These are phyloP conservation scores for Orbilia brochopaga DNA, from an alignment of 2,329 filamentous ascomycete genomes.

Conservation along the genomic window DNA sequence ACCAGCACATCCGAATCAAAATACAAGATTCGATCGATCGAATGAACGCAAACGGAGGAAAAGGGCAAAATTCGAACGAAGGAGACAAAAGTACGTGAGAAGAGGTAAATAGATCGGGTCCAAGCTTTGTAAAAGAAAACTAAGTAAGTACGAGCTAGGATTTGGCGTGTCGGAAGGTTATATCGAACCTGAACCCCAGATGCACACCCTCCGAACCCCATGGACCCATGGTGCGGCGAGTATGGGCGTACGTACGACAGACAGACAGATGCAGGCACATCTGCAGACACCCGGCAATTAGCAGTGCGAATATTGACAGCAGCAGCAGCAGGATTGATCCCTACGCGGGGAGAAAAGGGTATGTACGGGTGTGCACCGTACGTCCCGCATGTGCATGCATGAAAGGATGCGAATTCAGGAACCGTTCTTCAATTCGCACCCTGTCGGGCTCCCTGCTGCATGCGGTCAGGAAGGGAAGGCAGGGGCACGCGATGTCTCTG, in stretches of 20 bases:
- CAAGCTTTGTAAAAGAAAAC: not conserved
- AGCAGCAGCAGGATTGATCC: too few relatives aligned
- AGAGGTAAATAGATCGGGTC: not conserved
- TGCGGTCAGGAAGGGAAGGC: constrained; percentile 4
- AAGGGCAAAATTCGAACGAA: constrained; percentile 5
- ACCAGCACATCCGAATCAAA: constrained; percentile 9
- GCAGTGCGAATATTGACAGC: too few relatives aligned
- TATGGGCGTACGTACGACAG: not conserved
- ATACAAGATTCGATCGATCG: not conserved
- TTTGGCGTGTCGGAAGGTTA: constrained; percentile 9
- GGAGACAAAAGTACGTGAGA: not conserved
- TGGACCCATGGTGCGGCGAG: constrained; percentile 1
- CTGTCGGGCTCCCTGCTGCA: not conserved
- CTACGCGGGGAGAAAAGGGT: too few relatives aligned
- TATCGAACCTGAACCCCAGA: not conserved
- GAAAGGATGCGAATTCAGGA: too few relatives aligned
- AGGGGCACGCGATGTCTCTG: constrained; percentile 2
- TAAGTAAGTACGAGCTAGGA: too few relatives aligned
- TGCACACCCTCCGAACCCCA: not conserved
- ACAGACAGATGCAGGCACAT: not conserved
- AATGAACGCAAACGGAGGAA: not conserved
- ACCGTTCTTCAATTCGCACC: too few relatives aligned
- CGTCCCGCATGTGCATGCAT: too few relatives aligned
- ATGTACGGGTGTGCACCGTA: too few relatives aligned
- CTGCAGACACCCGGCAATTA: too few relatives aligned